Percentiles rank a stretch among this genome's conserved stretches.
Evolutionary conservation across 345 rosid species (phyloP).

Genomic region (Eucalyptus fibrosa): DNA sequence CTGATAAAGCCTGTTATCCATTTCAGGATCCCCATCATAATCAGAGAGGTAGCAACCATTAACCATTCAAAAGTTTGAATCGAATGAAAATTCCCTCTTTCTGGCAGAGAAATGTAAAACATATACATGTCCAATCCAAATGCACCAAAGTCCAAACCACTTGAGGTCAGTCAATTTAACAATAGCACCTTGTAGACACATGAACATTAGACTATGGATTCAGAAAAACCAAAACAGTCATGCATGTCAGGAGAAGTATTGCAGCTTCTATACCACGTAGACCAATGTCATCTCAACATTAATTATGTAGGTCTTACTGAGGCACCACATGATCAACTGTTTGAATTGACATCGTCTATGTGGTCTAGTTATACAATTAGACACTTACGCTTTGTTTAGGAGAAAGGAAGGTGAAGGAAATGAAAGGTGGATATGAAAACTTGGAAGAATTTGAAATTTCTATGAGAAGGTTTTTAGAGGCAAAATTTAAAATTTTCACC

Average conservation of each 20-base stretch:
- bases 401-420: not conserved
- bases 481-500: not conserved
- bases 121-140: not conserved
- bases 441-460: not conserved
- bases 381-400: not conserved
- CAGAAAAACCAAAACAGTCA: not conserved
- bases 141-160: not conserved
- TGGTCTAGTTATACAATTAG: not conserved
- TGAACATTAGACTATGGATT: not conserved
- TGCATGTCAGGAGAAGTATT: not conserved
- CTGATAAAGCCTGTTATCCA: constrained; percentile 89
- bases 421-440: not conserved
- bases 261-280: not conserved
- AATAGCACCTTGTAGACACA: not conserved
- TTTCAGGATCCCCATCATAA: constrained; percentile 63
- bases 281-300: no score
- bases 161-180: not conserved
- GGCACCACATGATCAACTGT: not conserved
- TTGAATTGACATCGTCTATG: not conserved
- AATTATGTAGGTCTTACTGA: not conserved
- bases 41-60: constrained; percentile 10
- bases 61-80: not conserved
- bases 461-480: not conserved
- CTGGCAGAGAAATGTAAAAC: not conserved
- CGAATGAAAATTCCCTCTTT: not conserved